Evolutionary conservation across 192 early-diverging fungal species (phyloP).

Genomic region (Pecoramyces ruminantium): DNA sequence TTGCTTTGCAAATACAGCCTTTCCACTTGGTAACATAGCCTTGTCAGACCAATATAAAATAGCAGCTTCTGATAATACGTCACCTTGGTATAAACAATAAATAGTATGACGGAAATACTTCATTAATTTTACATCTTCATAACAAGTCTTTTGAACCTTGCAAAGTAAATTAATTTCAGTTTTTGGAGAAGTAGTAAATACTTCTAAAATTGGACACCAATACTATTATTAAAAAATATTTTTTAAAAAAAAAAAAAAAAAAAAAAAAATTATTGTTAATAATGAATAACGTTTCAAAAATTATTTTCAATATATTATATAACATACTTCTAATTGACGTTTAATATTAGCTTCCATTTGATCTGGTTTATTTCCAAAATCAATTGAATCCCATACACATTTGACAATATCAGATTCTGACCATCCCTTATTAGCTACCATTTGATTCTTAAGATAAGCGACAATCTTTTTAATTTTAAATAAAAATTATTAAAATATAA

Average conservation of each 20-base stretch:
- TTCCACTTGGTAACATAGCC: slow-evolving; percentile 72
- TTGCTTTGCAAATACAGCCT: slow-evolving; percentile 80
- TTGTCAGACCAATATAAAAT: slow-evolving; percentile 90
- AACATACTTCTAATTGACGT: slow-evolving; percentile 33
- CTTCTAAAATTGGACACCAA: slow-evolving; percentile 55
- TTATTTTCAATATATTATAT: slow-evolving; percentile 11
- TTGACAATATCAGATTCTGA: slow-evolving; percentile 55
- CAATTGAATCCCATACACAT: slow-evolving; percentile 71
- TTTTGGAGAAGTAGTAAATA: slow-evolving; percentile 60
- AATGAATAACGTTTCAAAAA: too few species aligned
- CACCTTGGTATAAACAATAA: slow-evolving; percentile 69
- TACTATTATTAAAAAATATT: slow-evolving; percentile 13
- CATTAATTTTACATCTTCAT: slow-evolving; percentile 74
- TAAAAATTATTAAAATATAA: too few species aligned
- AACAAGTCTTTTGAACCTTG: slow-evolving; percentile 69
- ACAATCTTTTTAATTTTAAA: slow-evolving; percentile 46
- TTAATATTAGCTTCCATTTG: slow-evolving; percentile 62
- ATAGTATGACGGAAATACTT: slow-evolving; percentile 75
- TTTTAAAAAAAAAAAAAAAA: too few species aligned
- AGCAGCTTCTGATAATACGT: slow-evolving; percentile 77
- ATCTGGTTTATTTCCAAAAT: slow-evolving; percentile 63
- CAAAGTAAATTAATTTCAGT: slow-evolving; percentile 74
- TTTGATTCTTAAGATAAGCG: slow-evolving; percentile 41
- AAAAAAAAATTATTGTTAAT: too few species aligned
- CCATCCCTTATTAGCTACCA: slow-evolving; percentile 44